Conservation (phyloP, 441 rosid species). For the Bocquillonia castaneifolia region DNA sequence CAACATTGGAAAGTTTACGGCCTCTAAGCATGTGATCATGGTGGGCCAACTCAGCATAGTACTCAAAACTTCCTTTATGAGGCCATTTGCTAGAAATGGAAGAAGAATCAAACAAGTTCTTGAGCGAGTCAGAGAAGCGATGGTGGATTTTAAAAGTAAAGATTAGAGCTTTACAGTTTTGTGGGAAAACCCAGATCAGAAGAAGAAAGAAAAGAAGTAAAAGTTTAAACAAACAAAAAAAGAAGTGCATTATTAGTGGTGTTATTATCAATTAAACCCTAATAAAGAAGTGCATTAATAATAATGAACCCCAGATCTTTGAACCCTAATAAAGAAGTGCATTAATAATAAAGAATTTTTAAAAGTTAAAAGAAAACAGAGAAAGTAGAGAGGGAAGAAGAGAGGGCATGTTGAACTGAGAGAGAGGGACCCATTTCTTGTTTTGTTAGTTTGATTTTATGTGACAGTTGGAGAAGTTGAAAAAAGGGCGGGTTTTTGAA, state of each 20-base stretch:
- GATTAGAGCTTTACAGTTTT: constrained; percentile 45
- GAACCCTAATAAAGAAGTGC: too few species aligned
- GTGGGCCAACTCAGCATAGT: constrained; percentile 57
- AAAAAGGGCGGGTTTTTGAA: too few species aligned
- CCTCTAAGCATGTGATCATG: constrained; percentile 59
- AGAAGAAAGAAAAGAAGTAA: constrained; percentile 35
- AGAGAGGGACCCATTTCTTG: too few species aligned
- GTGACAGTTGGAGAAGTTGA: too few species aligned
- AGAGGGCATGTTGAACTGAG: too few species aligned
- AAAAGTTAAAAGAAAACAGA: too few species aligned
- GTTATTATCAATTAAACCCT: background rate
- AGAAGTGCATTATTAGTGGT: background rate
- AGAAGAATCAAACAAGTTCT: constrained; percentile 46
- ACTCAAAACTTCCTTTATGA: constrained; percentile 56
- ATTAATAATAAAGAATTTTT: too few species aligned
- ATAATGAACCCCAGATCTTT: too few species aligned
- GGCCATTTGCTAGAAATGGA: constrained; percentile 41
- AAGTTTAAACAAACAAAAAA: constrained; percentile 26
- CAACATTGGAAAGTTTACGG: constrained; percentile 41
- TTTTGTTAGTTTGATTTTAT: too few species aligned
- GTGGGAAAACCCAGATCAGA: constrained; percentile 26
- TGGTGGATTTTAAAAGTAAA: constrained; percentile 84
- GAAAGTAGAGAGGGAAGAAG: too few species aligned
- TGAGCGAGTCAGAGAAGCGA: constrained; percentile 59
- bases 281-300: too few species aligned